Evolutionary conservation across 257 asterid genomes (phyloP).

Genomic region (Nicotiana tomentosiformis): DNA sequence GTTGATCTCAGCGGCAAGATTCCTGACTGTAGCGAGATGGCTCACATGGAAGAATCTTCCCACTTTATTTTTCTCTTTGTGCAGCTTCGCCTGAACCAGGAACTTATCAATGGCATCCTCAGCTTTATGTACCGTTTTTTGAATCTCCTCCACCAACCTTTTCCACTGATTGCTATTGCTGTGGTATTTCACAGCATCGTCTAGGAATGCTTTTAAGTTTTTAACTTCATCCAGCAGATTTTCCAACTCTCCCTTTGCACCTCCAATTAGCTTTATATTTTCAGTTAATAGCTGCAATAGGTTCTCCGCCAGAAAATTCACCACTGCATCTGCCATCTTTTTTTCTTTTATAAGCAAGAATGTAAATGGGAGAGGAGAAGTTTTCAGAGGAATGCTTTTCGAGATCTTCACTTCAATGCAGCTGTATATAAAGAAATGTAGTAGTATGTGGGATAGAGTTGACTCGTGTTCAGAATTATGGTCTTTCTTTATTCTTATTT

Average conservation of each 20-base stretch:
- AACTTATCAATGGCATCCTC: not conserved
- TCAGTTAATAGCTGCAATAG: not conserved
- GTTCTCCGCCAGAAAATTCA: not conserved
- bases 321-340: not conserved
- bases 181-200: not conserved
- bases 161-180: not conserved
- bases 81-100: not conserved
- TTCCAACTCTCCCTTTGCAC: not conserved
- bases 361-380: not conserved
- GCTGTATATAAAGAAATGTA: no score
- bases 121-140: not conserved
- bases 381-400: not conserved
- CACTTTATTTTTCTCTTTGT: not conserved
- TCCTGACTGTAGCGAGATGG: not conserved
- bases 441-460: no score
- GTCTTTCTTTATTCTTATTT: no score
- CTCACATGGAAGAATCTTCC: not conserved
- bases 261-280: not conserved
- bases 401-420: not conserved
- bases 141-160: not conserved
- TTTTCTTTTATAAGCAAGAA: not conserved
- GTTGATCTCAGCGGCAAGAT: not conserved
- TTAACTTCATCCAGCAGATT: not conserved
- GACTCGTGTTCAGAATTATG: no score
- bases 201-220: not conserved